A percentile compares a stretch with the other conserved stretches of the same genome.
These are phyloP conservation scores for Margaritispora aquatica DNA, from an alignment of 495 filamentous ascomycete genomes.

Conservation along the genomic window DNA sequence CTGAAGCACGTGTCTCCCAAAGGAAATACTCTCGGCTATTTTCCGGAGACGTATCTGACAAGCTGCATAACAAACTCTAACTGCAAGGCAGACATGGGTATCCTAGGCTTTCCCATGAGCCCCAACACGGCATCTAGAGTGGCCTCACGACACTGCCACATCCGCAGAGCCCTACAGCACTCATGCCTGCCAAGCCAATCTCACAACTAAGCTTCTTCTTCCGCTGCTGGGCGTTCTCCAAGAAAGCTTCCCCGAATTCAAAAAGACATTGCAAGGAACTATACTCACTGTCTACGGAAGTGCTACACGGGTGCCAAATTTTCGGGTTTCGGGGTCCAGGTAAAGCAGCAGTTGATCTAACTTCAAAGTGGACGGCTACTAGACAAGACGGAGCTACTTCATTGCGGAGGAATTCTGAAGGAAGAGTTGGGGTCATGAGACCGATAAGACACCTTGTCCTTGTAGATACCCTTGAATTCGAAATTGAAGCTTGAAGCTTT, in stretches of 20 bases:
- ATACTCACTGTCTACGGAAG: not conserved
- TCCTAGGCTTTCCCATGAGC: not conserved
- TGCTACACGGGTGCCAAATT: too few species aligned
- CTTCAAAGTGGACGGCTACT: too few species aligned
- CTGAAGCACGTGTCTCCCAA: not conserved
- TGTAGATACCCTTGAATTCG: too few species aligned
- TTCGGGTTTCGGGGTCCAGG: too few species aligned
- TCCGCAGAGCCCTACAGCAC: not conserved
- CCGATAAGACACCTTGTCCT: too few species aligned
- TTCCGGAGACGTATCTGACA: too few species aligned
- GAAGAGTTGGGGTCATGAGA: too few species aligned
- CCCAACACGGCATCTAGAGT: not conserved
- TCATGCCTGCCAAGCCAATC: not conserved
- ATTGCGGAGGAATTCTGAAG: too few species aligned
- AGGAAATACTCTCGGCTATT: too few species aligned
- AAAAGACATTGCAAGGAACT: not conserved
- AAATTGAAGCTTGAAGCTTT: too few species aligned
- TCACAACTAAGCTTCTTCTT: not conserved
- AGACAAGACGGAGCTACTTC: too few species aligned
- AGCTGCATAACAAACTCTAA: not conserved
- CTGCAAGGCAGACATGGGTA: not conserved
- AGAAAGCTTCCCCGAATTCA: not conserved
- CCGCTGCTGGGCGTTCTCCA: not conserved
- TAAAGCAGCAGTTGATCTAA: too few species aligned
- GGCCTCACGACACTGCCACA: not conserved